These are phyloP conservation scores for Talaromyces rugulosus DNA, from an alignment of 2,329 filamentous ascomycete species.

Conservation along the genomic window DNA sequence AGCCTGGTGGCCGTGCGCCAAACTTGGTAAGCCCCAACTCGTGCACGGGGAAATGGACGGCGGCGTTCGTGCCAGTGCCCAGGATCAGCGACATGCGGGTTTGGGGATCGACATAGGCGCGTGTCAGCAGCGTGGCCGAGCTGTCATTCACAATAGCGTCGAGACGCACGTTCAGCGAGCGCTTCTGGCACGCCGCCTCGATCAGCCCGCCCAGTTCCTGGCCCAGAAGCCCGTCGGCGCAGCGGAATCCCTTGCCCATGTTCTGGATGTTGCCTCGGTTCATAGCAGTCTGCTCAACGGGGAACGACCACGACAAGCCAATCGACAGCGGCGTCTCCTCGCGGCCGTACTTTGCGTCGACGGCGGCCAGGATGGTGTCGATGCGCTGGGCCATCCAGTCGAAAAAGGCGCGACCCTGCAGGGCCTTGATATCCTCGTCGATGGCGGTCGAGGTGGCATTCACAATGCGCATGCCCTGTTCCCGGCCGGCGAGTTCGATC, in stretches of 20 bases:
- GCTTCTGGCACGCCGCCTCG: constrained; percentile 53
- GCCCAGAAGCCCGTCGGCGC: constrained; percentile 55
- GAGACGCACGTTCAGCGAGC: constrained; percentile 54
- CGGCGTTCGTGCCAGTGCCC: constrained; percentile 62
- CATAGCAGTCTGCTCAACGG: constrained; percentile 60
- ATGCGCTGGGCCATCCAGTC: constrained; percentile 64
- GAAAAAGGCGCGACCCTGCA: constrained; percentile 57
- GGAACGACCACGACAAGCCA: constrained; percentile 64
- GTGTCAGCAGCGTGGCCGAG: constrained; percentile 57
- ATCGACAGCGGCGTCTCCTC: constrained; percentile 46
- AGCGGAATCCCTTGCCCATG: constrained; percentile 64
- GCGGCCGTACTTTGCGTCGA: constrained; percentile 37
- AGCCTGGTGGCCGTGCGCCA: constrained; percentile 50
- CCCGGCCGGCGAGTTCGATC: constrained; percentile 51
- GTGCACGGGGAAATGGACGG: constrained; percentile 56
- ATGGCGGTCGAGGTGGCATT: constrained; percentile 54
- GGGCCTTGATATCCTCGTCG: constrained; percentile 51
- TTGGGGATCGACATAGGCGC: constrained; percentile 57
- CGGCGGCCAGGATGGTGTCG: constrained; percentile 47
- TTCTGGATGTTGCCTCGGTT: constrained; percentile 53
- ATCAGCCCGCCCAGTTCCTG: constrained; percentile 58
- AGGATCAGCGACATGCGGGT: constrained; percentile 62
- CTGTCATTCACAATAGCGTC: constrained; percentile 63
- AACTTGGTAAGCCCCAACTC: constrained; percentile 55
- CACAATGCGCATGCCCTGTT: constrained; percentile 51